Evolutionary conservation across 106 monocot genomes (phyloP), one percentile per base, ranked within the genome.

Genomic region (Cymbidium sinense): DNA sequence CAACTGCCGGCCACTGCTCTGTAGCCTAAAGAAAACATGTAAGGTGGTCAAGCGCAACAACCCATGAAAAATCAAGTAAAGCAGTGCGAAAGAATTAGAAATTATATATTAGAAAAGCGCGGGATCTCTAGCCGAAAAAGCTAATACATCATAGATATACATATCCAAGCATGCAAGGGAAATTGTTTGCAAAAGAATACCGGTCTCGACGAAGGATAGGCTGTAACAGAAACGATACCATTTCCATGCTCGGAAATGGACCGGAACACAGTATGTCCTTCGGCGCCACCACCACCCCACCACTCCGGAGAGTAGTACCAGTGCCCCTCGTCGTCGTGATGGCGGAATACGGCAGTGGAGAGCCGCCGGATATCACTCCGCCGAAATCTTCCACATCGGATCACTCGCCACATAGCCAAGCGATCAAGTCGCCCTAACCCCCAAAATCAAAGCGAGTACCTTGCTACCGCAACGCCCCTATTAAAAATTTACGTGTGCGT

Each of bases 261-360:
- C 3, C 89, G 87, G 86, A 96, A 96, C 67, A 93, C 86, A 34
- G 91, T 89, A 69, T 80, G 82, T 50, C 85, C 95, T 11, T 64
- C 79, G 34, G 73, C 83, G 30, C 86, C 87, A 43, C 81, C 90
- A 37, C 55, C 86, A 73, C 52, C 33, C 28, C 87, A 89, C 96
- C 96, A 96, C 76, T 96, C 96, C 0, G 87, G 74, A 7, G 86
- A 77, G 91, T 89, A 96, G 33, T 79, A 76, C 96, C 96, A 96
- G 62, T 96, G 91, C 4, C 96, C 96, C 76, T 93, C 96, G 80
- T 96, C 93, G 7, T 80, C 83, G 44, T 30, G 62, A 31, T 31
- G 70, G 25, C 70, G 75, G 67, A 78, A 78, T 76, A 52, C 74
- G 34, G 82, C 64, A 28, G 84, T 70, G 43, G 78, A 81, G 51